Base-by-base conservation (phyloP, 1,139 yeast genomes). In the Eremothecium cymbalariae region DNA sequence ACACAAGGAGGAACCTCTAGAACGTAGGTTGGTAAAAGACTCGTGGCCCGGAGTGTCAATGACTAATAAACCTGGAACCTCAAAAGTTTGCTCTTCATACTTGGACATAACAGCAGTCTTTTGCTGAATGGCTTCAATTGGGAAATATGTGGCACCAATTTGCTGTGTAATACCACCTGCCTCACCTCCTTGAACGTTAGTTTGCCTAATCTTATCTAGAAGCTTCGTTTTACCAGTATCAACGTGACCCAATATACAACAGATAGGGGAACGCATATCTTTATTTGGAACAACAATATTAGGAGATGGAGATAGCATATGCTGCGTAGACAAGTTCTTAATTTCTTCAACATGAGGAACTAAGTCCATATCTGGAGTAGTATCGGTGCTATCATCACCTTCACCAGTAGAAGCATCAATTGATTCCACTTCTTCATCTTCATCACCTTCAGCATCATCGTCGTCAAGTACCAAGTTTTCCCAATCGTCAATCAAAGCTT, bases 131-230 rank as follows among this genome's bases (percentile, higher is more conserved):
- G 97, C 85, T 21, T 82, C 94, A 50, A 90, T 88, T 41, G 98
- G 98, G 84, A 90, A 93, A 63, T 88, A 93, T 17, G 98, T 93
- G 34, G 99, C 99, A 75, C 99, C 99, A 59, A 90, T 90, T 65
- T 90, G 99, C 72, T 90, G 99, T 47, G 99, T 90, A 59, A 90
- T 93, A 70, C 99, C 99, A 70, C 99, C 99, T 38, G 98, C 99
- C 68, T 90, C 99, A 59, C 98, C 99, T 62, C 96, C 98, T 70
- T 90, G 99, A 42, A 90, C 99, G 55, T 90, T 90, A 32, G 97
- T 93, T 69, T 90, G 96, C 68, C 99, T 93, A 48, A 90, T 78
- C 64, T 90, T 93, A 60, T 90, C 99, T 59, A 90, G 72, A 48
- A 90, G 73, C 61, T 90, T 90, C 44, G 98, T 90, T 65, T 90